Base-by-base conservation (phyloP, 441 rosid species). In the Theobroma grandiflorum region DNA sequence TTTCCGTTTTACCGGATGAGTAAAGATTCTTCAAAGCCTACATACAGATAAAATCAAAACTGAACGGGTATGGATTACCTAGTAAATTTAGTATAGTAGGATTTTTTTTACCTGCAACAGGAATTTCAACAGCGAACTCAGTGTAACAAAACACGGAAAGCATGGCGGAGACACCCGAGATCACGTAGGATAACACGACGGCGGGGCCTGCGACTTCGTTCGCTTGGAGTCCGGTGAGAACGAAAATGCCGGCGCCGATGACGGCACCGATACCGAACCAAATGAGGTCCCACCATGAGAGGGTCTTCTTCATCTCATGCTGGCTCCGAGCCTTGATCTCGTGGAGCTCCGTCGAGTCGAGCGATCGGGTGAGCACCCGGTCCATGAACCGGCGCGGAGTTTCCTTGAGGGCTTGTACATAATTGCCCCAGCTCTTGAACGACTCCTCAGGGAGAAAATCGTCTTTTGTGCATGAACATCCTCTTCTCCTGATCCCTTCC, bases 71-170 rank as follows among this genome's bases (percentile, higher is more conserved):
- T 1, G 31, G 31, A 26, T 26, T 26, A 26, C 31, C 31, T 26
- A 26, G 31, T 26, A 26, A 26, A 26, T 26, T 26, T 26, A 26
- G 26, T 16, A 11, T 26, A 18, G 7, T 31, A 16, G 31, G 31
- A 26, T 26, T 26, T 26, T 26, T 26, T 33, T 1, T 84, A 92
- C 95, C 97, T 12, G 97, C 97, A 40, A 96, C 98, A 0, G 99
- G 98, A 53, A 96, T 93, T 84, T 96, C 98, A 5, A 94, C 98
- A n/a, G 98, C 99, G 47, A 96, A 96, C 87, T 96, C 98, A 3
- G 98, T 94, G 85, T 96, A 96, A 77, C 99, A 93, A 79, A 96
- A 96, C 3, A 96, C 98, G 8, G 99, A 94, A 53, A 96, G 98
- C 98, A 96, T 88, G 11, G 98, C 97, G 3, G 98, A 96, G 42